A percentile compares a stretch with the other conserved stretches of the same genome.
These are phyloP conservation scores for Dendrocalamus latiflorus DNA, from an alignment of 202 grass and related monocot species.

Conservation along the genomic window DNA sequence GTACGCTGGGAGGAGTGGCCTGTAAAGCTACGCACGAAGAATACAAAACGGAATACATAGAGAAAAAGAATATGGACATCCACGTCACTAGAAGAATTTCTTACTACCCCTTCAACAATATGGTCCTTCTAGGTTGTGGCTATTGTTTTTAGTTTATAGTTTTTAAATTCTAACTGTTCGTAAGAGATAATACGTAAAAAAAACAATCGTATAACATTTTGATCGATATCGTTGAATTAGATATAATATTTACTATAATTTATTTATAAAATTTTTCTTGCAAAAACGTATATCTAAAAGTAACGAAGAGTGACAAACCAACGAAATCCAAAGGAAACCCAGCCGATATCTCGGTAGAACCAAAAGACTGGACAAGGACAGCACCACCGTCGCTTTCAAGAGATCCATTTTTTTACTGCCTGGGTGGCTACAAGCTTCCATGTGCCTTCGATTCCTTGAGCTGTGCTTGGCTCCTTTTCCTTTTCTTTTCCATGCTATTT, in stretches of 20 bases:
- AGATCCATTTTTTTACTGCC: constrained; percentile 2
- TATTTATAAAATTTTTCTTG: too few species aligned
- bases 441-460: not conserved
- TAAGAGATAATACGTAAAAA: too few species aligned
- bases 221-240: too few species aligned
- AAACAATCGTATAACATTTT: too few species aligned
- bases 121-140: too few species aligned
- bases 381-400: constrained; percentile 18
- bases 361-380: constrained; percentile 29
- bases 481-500: not conserved
- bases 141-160: too few species aligned
- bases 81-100: not conserved
- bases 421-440: constrained; percentile 4
- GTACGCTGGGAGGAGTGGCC: not conserved
- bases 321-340: too few species aligned
- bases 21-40: constrained; percentile 2
- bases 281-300: too few species aligned
- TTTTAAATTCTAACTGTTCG: too few species aligned
- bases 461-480: not conserved
- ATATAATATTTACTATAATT: too few species aligned
- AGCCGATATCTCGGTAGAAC: not conserved
- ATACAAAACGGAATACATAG: not conserved
- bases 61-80: not conserved
- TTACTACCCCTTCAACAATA: not conserved
- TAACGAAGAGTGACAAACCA: too few species aligned